Base-by-base conservation (phyloP, 1,284 basidiomycete genomes). In the Boletellus sp. region DNA sequence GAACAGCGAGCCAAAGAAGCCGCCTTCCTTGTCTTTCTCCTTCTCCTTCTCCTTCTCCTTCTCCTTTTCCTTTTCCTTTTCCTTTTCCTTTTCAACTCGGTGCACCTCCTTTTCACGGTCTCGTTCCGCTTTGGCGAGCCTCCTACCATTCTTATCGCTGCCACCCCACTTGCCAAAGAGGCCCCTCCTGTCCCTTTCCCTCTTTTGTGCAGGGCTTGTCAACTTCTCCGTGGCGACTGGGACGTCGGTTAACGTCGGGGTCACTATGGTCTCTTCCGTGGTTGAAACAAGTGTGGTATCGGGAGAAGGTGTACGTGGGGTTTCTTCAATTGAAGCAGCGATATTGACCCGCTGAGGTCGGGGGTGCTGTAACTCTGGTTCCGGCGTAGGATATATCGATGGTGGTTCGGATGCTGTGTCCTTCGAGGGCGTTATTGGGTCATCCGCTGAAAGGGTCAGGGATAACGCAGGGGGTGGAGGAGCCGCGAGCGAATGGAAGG, bases 1-100 rank as follows among this genome's bases (percentile, higher is more conserved):
- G 67, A 96, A 96, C 6, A 97, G 74, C 16, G 89, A 90, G 3
- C 91, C 91, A 59, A 96, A 91, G 75, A 96, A 95, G 1, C 91
- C 78, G 26, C 78, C 68, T 24, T 89, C 85, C 60, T 83, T 82
- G 36, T 60, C 58, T 21, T 44, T 60, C 10, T 57, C 57, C 39
- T 52, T 64, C 8, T 58, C 58, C 42, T 52, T 65, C 54, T 89
- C 86, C 64, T 80, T 83, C 60, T 86, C 82, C 39, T 52, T 64
- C 8, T 89, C 85, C 60, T 83, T 82, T 33, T 60, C 58, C 18
- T 44, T 60, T 8, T 57, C 57, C 39, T 52, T 64, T 7, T 58
- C 58, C 42, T 52, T 65, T 54, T 89, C 86, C 64, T 80, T 83
- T 60, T 86, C 82, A 58, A 75, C 45, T 24, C 65, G 64, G 45